These are phyloP conservation scores for Leccinum uliginosum DNA, from an alignment of 768 basidiomycete species.

Conservation along the genomic window DNA sequence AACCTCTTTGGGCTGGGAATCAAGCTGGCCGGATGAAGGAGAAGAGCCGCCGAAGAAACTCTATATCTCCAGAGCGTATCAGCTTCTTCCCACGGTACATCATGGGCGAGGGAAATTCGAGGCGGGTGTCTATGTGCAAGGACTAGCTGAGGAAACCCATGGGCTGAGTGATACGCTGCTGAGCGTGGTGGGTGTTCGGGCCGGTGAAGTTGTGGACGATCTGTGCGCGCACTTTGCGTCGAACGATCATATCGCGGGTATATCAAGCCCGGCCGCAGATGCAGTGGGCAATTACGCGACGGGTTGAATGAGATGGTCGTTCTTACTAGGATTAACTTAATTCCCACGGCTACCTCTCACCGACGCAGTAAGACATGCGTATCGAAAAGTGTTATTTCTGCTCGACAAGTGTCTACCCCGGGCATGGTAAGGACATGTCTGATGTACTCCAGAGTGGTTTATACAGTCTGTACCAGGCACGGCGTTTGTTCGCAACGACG, in stretches of 20 bases:
- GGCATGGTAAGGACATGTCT: slow-evolving; percentile 61
- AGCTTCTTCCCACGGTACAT: slow-evolving; percentile 30
- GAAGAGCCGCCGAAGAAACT: slow-evolving; percentile 3
- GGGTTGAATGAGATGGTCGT: background rate
- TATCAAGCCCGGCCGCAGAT: background rate
- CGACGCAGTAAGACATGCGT: slow-evolving; percentile 52
- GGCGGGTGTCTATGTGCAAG: slow-evolving; percentile 35
- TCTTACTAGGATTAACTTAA: too few relatives aligned
- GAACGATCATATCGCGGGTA: background rate
- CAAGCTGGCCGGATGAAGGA: slow-evolving; percentile 22
- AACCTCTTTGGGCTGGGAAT: slow-evolving; percentile 14
- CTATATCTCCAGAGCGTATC: slow-evolving; percentile 40
- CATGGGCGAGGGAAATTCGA: slow-evolving; percentile 4
- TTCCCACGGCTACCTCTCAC: slow-evolving; percentile 25
- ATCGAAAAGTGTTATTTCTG: slow-evolving; percentile 99
- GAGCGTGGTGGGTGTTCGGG: slow-evolving; percentile 40
- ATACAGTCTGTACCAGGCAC: slow-evolving; percentile 46
- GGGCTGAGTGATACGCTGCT: slow-evolving; percentile 43
- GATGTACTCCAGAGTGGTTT: background rate
- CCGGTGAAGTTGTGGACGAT: slow-evolving; percentile 44
- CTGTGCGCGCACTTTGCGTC: slow-evolving; percentile 14
- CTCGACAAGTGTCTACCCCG: slow-evolving; percentile 94
- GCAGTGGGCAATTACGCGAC: background rate
- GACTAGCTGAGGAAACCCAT: slow-evolving; percentile 35
- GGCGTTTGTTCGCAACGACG: slow-evolving; percentile 96